phyloP scores from a whole-genome alignment of 805 yeast species.

The Metschnikowia kunwiensis region DNA sequence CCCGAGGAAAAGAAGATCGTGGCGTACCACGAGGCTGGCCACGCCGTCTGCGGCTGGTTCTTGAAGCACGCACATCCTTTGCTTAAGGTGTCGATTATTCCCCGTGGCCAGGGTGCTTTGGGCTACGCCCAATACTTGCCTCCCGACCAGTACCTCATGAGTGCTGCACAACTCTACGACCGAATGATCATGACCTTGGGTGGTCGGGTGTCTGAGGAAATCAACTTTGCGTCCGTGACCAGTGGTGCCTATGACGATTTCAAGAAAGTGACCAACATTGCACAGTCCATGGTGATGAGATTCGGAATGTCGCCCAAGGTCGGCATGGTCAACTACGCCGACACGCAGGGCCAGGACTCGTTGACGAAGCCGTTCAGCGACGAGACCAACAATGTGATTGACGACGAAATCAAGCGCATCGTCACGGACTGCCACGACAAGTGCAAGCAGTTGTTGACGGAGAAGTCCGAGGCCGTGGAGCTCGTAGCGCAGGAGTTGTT shows the following conservation, averaged over 20 bases:
- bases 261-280: slow-evolving; percentile 92
- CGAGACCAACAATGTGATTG: slow-evolving; percentile 64
- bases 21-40: slow-evolving; percentile 99
- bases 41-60: slow-evolving; percentile 99
- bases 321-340: slow-evolving; percentile 62
- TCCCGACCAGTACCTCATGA: slow-evolving; percentile 79
- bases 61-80: slow-evolving; percentile 88
- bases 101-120: slow-evolving; percentile 94
- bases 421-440: slow-evolving; percentile 62
- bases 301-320: slow-evolving; percentile 88
- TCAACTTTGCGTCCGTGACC: slow-evolving; percentile 85
- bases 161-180: slow-evolving; percentile 75
- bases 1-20: slow-evolving; percentile 86
- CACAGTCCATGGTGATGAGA: slow-evolving; percentile 86
- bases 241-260: slow-evolving; percentile 97
- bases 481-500: slow-evolving; percentile 84
- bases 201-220: slow-evolving; percentile 97
- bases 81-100: slow-evolving; percentile 92
- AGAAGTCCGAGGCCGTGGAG: slow-evolving; percentile 73
- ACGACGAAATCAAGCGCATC: slow-evolving; percentile 63
- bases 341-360: slow-evolving; percentile 46
- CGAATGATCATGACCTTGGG: slow-evolving; percentile 97
- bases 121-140: slow-evolving; percentile 98
- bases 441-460: slow-evolving; percentile 58
- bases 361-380: slow-evolving; percentile 67